A percentile compares a stretch with the other conserved stretches of the same genome.
These are phyloP conservation scores for Boletus reticuloceps DNA, from an alignment of 768 basidiomycete species.

Conservation along the genomic window DNA sequence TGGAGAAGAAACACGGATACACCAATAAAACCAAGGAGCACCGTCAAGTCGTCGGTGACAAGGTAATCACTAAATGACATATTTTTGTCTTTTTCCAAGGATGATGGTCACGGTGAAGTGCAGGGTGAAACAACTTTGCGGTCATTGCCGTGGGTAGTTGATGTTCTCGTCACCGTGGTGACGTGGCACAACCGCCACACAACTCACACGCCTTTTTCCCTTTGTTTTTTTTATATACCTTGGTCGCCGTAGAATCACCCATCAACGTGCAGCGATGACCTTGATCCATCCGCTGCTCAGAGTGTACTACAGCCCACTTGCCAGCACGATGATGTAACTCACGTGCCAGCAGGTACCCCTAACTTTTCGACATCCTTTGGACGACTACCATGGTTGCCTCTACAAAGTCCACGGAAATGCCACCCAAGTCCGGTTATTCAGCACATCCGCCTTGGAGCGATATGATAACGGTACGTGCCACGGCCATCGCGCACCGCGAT, in stretches of 20 bases:
- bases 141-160: constrained; percentile 7
- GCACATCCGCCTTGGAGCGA: constrained; percentile 53
- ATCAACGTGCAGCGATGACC: too few relatives aligned
- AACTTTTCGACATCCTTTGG: neutral
- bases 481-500: neutral
- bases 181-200: too few relatives aligned
- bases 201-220: too few relatives aligned
- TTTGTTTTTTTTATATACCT: too few relatives aligned
- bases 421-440: constrained; percentile 15
- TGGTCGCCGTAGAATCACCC: neutral
- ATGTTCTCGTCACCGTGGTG: too few relatives aligned
- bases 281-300: too few relatives aligned
- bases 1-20: constrained; percentile 75
- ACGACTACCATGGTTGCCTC: constrained; percentile 8
- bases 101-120: neutral
- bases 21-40: constrained; percentile 71
- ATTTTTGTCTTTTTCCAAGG: constrained; percentile 16
- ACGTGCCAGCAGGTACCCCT: constrained; percentile 6
- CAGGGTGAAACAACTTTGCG: neutral
- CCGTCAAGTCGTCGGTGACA: constrained; percentile 76
- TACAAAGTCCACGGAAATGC: neutral
- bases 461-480: constrained; percentile 40
- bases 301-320: too few relatives aligned
- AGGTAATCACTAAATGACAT: constrained; percentile 55
- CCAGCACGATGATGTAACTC: neutral